Evolutionary conservation across 78 protist genomes (phyloP).

Genomic region (Guillardia theta): DNA sequence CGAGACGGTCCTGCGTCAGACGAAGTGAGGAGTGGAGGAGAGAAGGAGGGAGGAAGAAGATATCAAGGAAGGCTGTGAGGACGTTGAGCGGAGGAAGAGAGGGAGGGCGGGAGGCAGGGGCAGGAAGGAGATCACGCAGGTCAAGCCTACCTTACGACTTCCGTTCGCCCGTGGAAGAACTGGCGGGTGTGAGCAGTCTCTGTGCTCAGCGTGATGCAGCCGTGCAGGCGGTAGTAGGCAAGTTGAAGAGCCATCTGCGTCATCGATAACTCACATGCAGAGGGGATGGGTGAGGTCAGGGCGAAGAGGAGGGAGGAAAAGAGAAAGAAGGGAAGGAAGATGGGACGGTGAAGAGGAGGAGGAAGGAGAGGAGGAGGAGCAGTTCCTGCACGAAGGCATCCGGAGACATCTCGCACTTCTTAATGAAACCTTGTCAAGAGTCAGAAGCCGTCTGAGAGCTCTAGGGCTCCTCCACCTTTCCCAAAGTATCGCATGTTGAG

Average conservation of each 20-base stretch:
- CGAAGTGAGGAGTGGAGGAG: too few relatives aligned
- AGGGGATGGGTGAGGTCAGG: too few relatives aligned
- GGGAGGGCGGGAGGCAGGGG: neutral
- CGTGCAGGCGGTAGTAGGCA: neutral
- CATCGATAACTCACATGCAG: neutral
- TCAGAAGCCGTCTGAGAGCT: too few relatives aligned
- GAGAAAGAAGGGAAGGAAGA: neutral
- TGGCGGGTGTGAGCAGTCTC: neutral
- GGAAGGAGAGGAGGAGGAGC: neutral
- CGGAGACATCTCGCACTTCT: neutral
- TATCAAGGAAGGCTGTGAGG: too few relatives aligned
- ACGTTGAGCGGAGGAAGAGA: neutral
- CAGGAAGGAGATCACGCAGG: neutral
- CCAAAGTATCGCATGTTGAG: neutral
- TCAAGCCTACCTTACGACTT: neutral
- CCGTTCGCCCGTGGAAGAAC: neutral
- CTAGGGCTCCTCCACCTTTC: too few relatives aligned
- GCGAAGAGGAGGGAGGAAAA: too few relatives aligned
- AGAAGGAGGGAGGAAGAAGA: too few relatives aligned
- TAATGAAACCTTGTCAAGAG: neutral
- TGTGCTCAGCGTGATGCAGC: neutral
- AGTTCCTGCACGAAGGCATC: slow-evolving; percentile 2
- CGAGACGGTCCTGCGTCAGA: neutral
- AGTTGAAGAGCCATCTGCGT: neutral
- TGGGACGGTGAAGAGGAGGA: neutral